These are phyloP conservation scores for Aspergillus sp. DNA, from an alignment of 2,329 filamentous ascomycete species.

Conservation along the genomic window DNA sequence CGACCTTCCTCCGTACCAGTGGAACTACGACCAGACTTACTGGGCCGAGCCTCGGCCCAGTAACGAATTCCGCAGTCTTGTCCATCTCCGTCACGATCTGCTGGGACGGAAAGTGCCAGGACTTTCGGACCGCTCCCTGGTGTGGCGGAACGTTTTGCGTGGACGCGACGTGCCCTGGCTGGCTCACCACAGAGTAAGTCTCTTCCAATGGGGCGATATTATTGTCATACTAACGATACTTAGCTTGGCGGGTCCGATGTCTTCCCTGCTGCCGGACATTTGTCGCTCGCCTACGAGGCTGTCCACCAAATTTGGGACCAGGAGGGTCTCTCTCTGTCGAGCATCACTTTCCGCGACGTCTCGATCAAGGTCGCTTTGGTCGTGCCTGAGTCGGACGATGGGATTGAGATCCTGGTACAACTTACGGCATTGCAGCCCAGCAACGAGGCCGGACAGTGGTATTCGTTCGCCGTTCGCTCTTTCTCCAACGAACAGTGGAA, in stretches of 20 bases:
- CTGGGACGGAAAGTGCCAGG: background rate
- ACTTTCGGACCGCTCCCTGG: background rate
- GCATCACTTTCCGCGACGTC: constrained; percentile 20
- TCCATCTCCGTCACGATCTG: background rate
- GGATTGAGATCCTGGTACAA: constrained; percentile 9
- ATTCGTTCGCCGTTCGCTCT: constrained; percentile 1
- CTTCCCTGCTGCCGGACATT: constrained; percentile 30
- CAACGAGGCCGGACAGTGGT: background rate
- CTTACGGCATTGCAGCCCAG: background rate
- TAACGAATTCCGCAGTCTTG: constrained; percentile 15
- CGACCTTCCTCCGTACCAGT: constrained; percentile 27
- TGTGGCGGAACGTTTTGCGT: background rate
- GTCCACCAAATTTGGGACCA: constrained; percentile 8
- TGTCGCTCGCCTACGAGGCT: constrained; percentile 30
- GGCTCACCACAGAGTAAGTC: background rate
- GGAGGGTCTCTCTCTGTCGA: background rate
- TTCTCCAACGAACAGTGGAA: background rate
- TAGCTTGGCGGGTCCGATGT: constrained; percentile 19
- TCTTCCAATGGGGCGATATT: too few relatives aligned
- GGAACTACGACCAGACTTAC: constrained; percentile 19
- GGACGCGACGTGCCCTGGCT: background rate
- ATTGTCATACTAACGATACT: constrained; percentile 17
- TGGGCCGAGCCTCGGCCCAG: constrained; percentile 25
- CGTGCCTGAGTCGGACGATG: constrained; percentile 10
- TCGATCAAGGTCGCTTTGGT: constrained; percentile 21